phyloP scores from a whole-genome alignment of 2,329 filamentous ascomycete species.

The Neofusicoccum kwambonambiense region DNA sequence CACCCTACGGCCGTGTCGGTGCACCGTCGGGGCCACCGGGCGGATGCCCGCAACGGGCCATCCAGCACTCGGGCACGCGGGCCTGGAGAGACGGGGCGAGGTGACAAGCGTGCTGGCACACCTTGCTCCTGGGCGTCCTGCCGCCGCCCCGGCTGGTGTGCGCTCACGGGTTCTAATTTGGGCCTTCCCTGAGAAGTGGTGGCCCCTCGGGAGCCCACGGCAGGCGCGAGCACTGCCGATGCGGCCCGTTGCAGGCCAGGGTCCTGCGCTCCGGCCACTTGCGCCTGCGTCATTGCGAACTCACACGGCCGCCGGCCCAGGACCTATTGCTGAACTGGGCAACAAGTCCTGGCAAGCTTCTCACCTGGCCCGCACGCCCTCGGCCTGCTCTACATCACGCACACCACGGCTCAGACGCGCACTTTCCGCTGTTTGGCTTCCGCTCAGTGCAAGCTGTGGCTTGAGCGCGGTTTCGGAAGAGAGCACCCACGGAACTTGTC shows the following conservation, averaged over 20 bases:
- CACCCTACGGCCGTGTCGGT: constrained; percentile 10
- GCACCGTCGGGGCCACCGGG: background rate
- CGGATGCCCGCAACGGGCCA: background rate
- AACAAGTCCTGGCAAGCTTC: background rate
- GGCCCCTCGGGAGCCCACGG: background rate
- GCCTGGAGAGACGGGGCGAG: background rate
- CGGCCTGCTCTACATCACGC: background rate
- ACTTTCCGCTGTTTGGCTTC: background rate
- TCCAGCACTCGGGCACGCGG: background rate
- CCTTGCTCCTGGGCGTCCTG: background rate
- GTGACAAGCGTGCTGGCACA: background rate
- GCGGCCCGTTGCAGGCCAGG: constrained; percentile 9
- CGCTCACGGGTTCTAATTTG: background rate
- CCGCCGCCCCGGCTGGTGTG: background rate
- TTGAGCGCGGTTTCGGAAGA: background rate
- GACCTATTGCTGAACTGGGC: background rate
- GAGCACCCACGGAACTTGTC: background rate
- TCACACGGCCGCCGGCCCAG: background rate
- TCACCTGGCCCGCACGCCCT: background rate
- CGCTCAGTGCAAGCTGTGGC: background rate
- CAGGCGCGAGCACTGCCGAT: background rate
- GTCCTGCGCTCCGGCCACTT: background rate
- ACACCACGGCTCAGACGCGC: background rate
- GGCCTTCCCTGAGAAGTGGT: background rate
- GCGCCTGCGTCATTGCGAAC: background rate